Evolutionary conservation across 2,329 filamentous ascomycete species (phyloP).

Genomic region (Diaporthe australafricana): DNA sequence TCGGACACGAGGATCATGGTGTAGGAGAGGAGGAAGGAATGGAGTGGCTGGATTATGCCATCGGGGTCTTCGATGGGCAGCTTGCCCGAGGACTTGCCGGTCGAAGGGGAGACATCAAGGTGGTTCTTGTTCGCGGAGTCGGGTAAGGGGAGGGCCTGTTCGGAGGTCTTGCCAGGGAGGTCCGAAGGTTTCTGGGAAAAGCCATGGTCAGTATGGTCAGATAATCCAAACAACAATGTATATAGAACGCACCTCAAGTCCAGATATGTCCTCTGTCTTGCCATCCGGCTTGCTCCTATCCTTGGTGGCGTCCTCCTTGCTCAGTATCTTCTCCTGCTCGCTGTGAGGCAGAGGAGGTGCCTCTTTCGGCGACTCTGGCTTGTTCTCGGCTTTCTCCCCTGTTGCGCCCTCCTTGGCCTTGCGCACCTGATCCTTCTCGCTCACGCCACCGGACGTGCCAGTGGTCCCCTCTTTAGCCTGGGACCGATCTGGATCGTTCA

Average conservation of each 20-base stretch:
- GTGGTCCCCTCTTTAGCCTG: conserved; percentile 86
- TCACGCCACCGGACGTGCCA: conserved; percentile 90
- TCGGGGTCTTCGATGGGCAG: conserved; percentile 56
- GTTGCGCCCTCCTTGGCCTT: conserved; percentile 75
- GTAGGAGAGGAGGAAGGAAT: conserved; percentile 91
- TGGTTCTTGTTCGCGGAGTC: conserved; percentile 74
- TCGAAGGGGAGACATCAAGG: conserved; percentile 59
- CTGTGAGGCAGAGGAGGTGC: conserved; percentile 84
- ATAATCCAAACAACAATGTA: background rate
- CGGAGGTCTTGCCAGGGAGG: conserved; percentile 82
- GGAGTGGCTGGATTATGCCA: conserved; percentile 80
- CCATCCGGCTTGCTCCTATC: conserved; percentile 53
- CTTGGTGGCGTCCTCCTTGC: conserved; percentile 53
- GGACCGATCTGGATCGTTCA: conserved; percentile 86
- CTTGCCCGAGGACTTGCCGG: conserved; percentile 45
- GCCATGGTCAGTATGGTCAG: conserved; percentile 26
- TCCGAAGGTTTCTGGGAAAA: conserved; percentile 78
- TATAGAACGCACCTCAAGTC: conserved; percentile 66
- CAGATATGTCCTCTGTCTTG: conserved; percentile 55
- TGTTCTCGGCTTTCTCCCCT: conserved; percentile 76
- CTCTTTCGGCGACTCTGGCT: conserved; percentile 86
- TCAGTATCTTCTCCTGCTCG: conserved; percentile 76
- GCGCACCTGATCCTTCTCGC: conserved; percentile 83
- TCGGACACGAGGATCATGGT: conserved; percentile 99
- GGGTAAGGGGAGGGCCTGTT: conserved; percentile 77